Base-by-base conservation (phyloP, 305 asterid species). In the Ilex paraguariensis region DNA sequence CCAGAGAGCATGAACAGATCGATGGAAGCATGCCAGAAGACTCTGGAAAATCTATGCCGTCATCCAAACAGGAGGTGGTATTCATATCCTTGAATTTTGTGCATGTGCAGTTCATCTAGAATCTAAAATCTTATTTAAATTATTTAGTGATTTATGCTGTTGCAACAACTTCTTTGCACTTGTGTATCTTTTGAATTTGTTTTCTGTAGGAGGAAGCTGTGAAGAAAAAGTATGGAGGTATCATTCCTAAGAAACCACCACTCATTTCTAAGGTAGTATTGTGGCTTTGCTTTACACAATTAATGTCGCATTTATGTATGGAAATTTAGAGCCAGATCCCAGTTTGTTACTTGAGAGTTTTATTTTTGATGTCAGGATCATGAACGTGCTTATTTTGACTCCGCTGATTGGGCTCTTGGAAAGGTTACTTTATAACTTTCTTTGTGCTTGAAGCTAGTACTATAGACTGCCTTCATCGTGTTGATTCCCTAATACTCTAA, bases 391-490 rank as follows among this genome's bases (percentile, higher is more conserved):
- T 92, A 84, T 77, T 92, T 87, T 70, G 98, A 92, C 75, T 92
- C 98, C 74, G 98, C 98, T 76, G 98, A 92, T 65, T 92, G 98
- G 98, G 98, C 97, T 77, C 77, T 92, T 70, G 97, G 97, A 58
- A 92, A 92, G 98, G 97, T 92, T 81, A 44, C 71, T 48, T 11
- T 64, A 63, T 51, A 65, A 16, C 44, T 36, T 28, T 59, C 46
- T 14, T 57, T 52, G 48, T 68, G 53, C 33, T 50, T 59, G 51
- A 66, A 53, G 59, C 61, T 66, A 5, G 9, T 36, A 36, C 9
- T 8, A 4, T 36, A 36, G 42, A 36, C 7, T 36, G 9, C 9
- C 9, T 36, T 36, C 6, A 36, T 36, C 42, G 1, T n/a, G 56
- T 16, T 12, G 42, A 40, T 32, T 44, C 53, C 17, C 50, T 73